A percentile compares a stretch with the other conserved stretches of the same genome.
phyloP scores from a whole-genome alignment of 2,329 filamentous ascomycete species.

The Stachybotrys chartarum region DNA sequence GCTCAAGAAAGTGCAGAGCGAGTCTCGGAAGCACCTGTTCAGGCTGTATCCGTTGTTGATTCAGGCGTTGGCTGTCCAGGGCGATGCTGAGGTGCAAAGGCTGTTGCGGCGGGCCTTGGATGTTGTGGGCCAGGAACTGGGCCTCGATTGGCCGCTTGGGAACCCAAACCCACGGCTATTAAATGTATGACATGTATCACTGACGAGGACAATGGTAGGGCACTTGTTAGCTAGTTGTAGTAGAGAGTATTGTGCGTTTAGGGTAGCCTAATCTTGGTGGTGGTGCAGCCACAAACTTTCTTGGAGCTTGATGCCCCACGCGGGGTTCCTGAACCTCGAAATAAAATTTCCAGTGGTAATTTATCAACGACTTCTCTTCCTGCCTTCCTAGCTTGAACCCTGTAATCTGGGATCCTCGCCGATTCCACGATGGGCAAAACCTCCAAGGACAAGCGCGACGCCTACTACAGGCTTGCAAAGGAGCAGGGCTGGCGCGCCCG shows the following conservation, averaged over 20 bases:
- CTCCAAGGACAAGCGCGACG: slow-evolving; percentile 97
- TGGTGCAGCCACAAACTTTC: background rate
- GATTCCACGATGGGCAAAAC: slow-evolving; percentile 84
- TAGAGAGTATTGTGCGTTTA: background rate
- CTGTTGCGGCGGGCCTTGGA: slow-evolving; percentile 54
- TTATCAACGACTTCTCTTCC: background rate
- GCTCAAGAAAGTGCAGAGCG: slow-evolving; percentile 41
- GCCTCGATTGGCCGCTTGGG: slow-evolving; percentile 3
- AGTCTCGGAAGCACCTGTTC: slow-evolving; percentile 66
- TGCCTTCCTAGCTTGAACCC: background rate
- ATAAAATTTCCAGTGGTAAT: background rate
- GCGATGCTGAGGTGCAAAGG: slow-evolving; percentile 53
- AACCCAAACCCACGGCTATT: slow-evolving; percentile 3
- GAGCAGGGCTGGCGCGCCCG: slow-evolving; percentile 97
- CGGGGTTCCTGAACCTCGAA: background rate
- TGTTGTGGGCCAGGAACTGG: slow-evolving; percentile 49
- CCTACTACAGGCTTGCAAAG: slow-evolving; percentile 95
- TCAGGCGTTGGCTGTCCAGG: slow-evolving; percentile 48
- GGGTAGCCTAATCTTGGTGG: background rate
- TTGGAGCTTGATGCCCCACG: background rate
- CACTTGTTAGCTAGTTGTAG: background rate
- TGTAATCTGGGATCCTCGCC: slow-evolving; percentile 5
- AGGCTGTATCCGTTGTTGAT: slow-evolving; percentile 74
- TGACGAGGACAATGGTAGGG: no score
- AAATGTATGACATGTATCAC: background rate